Conservation (phyloP, 2,329 filamentous ascomycete species). For the Magnaporthales sp. region DNA sequence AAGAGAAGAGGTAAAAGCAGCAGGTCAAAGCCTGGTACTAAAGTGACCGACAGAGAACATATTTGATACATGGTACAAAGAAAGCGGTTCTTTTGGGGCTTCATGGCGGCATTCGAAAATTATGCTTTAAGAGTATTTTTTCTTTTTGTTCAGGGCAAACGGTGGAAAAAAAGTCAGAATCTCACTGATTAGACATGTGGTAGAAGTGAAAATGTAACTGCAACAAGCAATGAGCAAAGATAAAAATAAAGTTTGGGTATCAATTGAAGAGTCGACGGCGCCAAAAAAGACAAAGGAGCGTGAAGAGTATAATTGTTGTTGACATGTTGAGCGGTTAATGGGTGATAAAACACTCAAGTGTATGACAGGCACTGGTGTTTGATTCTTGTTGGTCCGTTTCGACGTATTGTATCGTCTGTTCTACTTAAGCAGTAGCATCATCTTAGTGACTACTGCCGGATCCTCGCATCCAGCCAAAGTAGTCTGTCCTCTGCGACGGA, state of each 20-base stretch:
- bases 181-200: not conserved
- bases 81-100: not conserved
- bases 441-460: slow-evolving; percentile 3
- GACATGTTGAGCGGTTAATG: not conserved
- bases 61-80: not conserved
- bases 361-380: not conserved
- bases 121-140: not conserved
- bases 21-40: not conserved
- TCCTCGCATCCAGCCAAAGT: slow-evolving; percentile 13
- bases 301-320: not conserved
- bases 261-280: not conserved
- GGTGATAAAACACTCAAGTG: not conserved
- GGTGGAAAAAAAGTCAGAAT: not conserved
- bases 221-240: not conserved
- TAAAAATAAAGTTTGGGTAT: not conserved
- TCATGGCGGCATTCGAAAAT: not conserved
- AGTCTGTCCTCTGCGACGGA: slow-evolving; percentile 7
- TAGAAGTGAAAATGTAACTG: not conserved
- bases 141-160: not conserved
- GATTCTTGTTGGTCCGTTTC: not conserved
- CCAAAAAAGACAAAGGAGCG: not conserved
- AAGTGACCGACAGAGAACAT: not conserved
- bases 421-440: not conserved
- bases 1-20: not conserved
- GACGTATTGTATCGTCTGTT: not conserved